Evolutionary conservation across 1,284 basidiomycete species (phyloP), one percentile per base, ranked within the genome.

Genomic region (Ganoderma meredithae): DNA sequence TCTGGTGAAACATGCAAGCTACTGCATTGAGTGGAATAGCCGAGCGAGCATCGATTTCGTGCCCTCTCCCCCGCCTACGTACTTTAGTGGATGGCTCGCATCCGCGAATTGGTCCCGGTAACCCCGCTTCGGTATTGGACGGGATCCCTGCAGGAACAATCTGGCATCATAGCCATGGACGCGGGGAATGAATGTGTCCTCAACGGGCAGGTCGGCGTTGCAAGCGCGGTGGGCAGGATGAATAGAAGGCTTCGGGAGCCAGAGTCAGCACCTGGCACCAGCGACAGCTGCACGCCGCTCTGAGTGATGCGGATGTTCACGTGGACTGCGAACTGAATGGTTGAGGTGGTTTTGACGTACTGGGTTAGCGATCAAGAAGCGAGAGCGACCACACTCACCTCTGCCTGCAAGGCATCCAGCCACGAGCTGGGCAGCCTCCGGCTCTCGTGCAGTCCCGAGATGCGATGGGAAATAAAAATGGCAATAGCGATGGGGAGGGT

Each of bases 1-100:
- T 63, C 22, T 22, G 40, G 52, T 53, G 52, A 63, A 43, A 55
- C 40, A 63, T 44, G 62, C 13, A 39, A 39, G 39, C 53, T 63
- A 22, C 62, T 53, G 17, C 53, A 63, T 63, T 39, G 62, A 52
- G 62, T 19, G 40, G 40, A 27, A 43, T 40, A 60, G 58, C 12
- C 9, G 53, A 55, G 55, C 33, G 55, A 58, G 19, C 52, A 25
- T 13, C 31, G 31, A 31, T 47, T 8, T 9, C 6, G 44, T 22
- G 6, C 27, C 52, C 52, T 1, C 13, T 7, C 52, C 27, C 52
- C 52, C 10, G 17, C 9, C 27, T n/a, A 31, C 12, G 25, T 25
- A 60, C 17, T 17, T 15, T 61, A 61, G 27, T 55, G 52, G 12
- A 55, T 17, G 13, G 25, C 17, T 17, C 27, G 33, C 55, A 31